Conservation (phyloP, 768 basidiomycete species). For the Amanita exitialis region DNA sequence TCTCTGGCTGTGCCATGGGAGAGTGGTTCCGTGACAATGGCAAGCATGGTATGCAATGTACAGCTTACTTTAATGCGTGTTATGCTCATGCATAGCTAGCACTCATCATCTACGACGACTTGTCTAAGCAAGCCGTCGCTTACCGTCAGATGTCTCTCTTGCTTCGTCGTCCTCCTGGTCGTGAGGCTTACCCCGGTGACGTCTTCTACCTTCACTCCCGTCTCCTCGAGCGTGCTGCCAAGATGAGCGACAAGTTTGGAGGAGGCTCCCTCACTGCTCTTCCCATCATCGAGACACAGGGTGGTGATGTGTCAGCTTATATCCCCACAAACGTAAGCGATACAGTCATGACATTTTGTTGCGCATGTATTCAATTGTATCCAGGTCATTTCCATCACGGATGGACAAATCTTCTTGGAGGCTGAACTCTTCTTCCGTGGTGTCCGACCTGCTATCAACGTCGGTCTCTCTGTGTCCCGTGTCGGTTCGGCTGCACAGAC, state of each 20-base stretch:
- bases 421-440: constrained; percentile 99
- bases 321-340: constrained; percentile 80
- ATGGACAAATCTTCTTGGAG: constrained; percentile 99
- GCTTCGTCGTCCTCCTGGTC: constrained; percentile 99
- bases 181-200: constrained; percentile 99
- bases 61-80: background rate
- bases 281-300: constrained; percentile 99
- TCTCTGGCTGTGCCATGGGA: constrained; percentile 99
- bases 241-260: constrained; percentile 99
- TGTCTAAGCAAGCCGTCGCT: constrained; percentile 99
- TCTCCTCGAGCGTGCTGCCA: constrained; percentile 99
- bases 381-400: constrained; percentile 98
- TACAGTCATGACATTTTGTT: background rate
- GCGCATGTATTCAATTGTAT: constrained; percentile 7
- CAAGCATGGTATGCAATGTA: constrained; percentile 73
- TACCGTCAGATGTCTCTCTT: constrained; percentile 99
- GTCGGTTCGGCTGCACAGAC: constrained; percentile 99
- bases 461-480: constrained; percentile 99
- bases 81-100: constrained; percentile 31
- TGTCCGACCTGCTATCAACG: constrained; percentile 99
- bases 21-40: constrained; percentile 99
- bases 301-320: constrained; percentile 99
- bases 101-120: constrained; percentile 98
- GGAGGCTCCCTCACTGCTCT: constrained; percentile 98
- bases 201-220: constrained; percentile 99